Percentiles rank a stretch among this genome's conserved stretches.
phyloP scores from a whole-genome alignment of 2,329 filamentous ascomycete species.

The Hypoxylon sp. region DNA sequence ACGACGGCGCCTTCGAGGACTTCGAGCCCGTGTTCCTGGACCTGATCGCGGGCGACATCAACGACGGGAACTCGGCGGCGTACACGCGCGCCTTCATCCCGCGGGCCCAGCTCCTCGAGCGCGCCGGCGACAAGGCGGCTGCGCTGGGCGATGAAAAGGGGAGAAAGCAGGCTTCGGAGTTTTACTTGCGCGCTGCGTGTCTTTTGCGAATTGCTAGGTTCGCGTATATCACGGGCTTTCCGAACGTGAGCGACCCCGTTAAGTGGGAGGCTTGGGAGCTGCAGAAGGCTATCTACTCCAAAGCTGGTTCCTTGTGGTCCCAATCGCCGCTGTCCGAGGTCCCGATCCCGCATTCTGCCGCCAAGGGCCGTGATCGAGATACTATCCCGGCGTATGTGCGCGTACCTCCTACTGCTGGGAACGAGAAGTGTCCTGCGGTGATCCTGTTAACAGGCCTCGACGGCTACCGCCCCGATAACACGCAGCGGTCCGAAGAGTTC shows the following conservation, averaged over 20 bases:
- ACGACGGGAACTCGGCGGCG: slow-evolving; percentile 74
- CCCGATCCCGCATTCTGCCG: slow-evolving; percentile 70
- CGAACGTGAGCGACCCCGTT: slow-evolving; percentile 57
- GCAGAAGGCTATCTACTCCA: slow-evolving; percentile 75
- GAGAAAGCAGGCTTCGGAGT: slow-evolving; percentile 67
- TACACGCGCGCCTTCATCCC: slow-evolving; percentile 77
- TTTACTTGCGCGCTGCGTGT: slow-evolving; percentile 79
- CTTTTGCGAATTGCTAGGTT: slow-evolving; percentile 83
- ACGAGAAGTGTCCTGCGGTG: slow-evolving; percentile 61
- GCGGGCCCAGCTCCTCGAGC: slow-evolving; percentile 70
- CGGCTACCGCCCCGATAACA: slow-evolving; percentile 75
- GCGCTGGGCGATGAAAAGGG: slow-evolving; percentile 63
- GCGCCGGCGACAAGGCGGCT: slow-evolving; percentile 66
- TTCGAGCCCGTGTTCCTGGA: slow-evolving; percentile 78
- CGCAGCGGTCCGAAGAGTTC: slow-evolving; percentile 72
- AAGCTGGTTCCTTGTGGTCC: slow-evolving; percentile 66
- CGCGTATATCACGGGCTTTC: slow-evolving; percentile 66
- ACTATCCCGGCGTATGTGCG: slow-evolving; percentile 76
- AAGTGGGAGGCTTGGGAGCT: slow-evolving; percentile 76
- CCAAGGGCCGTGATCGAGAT: slow-evolving; percentile 65
- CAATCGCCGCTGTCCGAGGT: slow-evolving; percentile 73
- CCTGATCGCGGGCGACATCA: slow-evolving; percentile 71
- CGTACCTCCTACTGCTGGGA: slow-evolving; percentile 60
- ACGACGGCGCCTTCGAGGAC: slow-evolving; percentile 77
- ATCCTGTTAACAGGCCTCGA: slow-evolving; percentile 74